Base-by-base conservation (phyloP, 331 rosid species). In the Arachis monticola region DNA sequence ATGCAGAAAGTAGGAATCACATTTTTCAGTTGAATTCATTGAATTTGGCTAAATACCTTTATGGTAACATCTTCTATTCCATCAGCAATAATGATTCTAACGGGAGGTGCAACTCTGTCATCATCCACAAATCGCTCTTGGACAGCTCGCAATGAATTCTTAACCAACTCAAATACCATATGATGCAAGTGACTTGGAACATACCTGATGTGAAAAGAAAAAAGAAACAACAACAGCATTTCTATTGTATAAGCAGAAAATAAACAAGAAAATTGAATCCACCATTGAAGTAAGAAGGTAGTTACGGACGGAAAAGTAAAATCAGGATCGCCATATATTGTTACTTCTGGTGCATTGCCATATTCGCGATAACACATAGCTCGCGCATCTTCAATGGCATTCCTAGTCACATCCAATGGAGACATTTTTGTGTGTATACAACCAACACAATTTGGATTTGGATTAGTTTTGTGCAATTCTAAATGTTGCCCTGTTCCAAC, bases 41-140 rank as follows among this genome's bases (percentile, higher is more conserved):
- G 22, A 48, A 48, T 51, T 51, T 51, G 17, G 27, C 52, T 13
- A 59, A 60, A 55, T 70, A 90, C 98, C 96, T 93, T 93, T 77
- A 93, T 87, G 60, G 98, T 91, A 69, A 93, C 98, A 82, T 93
- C 98, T 83, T 93, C 97, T 79, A 87, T 55, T 61, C 98, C 98
- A 74, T 89, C 97, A 67, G 98, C 98, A 67, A 93, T 93, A 77
- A 93, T 85, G 32, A 93, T 87, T 86, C 82, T 86, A 71, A 93
- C 40, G 10, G 93, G 85, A 70, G 92, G 96, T 7, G 91, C 73
- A 74, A 88, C 86, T 75, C 79, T 87, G 72, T 90, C 97, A 0
- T 89, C 87, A 81, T 93, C 86, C 88, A 90, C 77, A 77, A 8
- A 89, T 46, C 87, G 82, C 77, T 93, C 98, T 89, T 93, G 90